Evolutionary conservation across 257 asterid species (phyloP), one percentile per base, ranked within the genome.

Genomic region (Ehretia macrophylla): DNA sequence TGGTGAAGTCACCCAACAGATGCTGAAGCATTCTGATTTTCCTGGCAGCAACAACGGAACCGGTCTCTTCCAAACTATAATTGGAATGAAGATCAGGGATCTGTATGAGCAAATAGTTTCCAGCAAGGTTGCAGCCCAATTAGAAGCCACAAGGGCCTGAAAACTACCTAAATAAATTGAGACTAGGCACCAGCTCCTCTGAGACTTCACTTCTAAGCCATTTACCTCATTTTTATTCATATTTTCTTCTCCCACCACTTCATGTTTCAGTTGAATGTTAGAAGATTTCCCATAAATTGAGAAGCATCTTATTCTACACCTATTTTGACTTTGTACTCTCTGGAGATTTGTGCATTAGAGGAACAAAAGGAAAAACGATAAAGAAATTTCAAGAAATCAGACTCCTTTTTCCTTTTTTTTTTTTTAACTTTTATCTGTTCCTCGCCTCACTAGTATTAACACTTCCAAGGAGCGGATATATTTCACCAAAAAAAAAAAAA

Each of bases 1-100:
- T 18, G 97, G 99, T n/a, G 97, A 93, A 58, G 85, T 93, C 8
- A 93, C 99, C 4, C 97, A 93, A 65, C 99, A 92, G 75, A 88
- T 93, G 96, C 54, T 91, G 82, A 91, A 91, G 76, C 96, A 83
- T 44, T 64, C 98, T 0, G 96, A 91, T 55, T 91, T 91, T 78
- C 98, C 98, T 0, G 98, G 98, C 6, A 93, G 97, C 90, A 93
- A 80, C 85, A 93, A 93, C 20, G 97, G 99, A 10, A 88, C 99
- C 0, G 99, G 99, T 42, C 92, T 93, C 19, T 92, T 93, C 83
- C 99, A 93, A 56, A 93, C 99, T 23, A 83, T 93, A 49, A 65
- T 85, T 0, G 96, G 97, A 5, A 59, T 93, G 84, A 92, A 92
- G 79, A 86, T 91, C 76, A 83, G 98, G 65, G 98, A 88, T 63